A percentile compares a stretch with the other conserved stretches of the same genome.
Conservation (phyloP, 352 stramenopile genomes). For the Globisporangium mamillatum region DNA sequence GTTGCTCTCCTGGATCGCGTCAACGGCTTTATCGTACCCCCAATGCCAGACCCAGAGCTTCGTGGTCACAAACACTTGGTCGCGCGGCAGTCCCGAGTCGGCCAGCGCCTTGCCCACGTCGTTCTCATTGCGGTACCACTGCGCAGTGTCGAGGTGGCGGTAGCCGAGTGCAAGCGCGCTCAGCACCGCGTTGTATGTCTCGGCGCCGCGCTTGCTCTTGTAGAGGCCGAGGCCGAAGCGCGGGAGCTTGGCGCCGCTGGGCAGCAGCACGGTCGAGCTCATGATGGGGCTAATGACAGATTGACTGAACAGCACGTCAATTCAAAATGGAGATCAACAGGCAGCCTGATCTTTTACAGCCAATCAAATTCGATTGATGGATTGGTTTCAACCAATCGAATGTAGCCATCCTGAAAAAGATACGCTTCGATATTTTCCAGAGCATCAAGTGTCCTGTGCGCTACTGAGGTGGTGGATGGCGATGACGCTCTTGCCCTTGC, state of each 20-base stretch:
- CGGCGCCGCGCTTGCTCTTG: conserved; percentile 37
- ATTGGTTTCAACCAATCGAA: background rate
- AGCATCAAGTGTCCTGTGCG: background rate
- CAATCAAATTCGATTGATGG: background rate
- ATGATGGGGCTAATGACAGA: background rate
- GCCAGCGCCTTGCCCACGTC: conserved; percentile 71
- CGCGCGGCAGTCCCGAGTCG: conserved; percentile 67
- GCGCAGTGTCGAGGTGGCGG: conserved; percentile 87
- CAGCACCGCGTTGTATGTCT: conserved; percentile 54
- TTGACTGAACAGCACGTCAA: background rate
- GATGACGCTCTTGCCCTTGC: background rate
- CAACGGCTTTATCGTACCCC: conserved; percentile 67
- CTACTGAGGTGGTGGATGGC: background rate
- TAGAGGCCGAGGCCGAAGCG: conserved; percentile 52
- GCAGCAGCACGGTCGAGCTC: conserved; percentile 15
- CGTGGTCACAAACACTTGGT: conserved; percentile 84
- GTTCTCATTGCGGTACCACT: conserved; percentile 86
- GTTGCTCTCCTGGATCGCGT: conserved; percentile 43
- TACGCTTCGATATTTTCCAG: background rate
- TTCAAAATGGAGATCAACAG: background rate
- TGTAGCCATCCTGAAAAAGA: background rate
- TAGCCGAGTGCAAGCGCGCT: conserved; percentile 73
- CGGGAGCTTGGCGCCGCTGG: conserved; percentile 43
- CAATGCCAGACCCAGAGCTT: conserved; percentile 66
- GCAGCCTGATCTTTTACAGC: background rate